Evolutionary conservation across 164 flowering plant genomes (phyloP).

Genomic region (Stephania cephalantha): DNA sequence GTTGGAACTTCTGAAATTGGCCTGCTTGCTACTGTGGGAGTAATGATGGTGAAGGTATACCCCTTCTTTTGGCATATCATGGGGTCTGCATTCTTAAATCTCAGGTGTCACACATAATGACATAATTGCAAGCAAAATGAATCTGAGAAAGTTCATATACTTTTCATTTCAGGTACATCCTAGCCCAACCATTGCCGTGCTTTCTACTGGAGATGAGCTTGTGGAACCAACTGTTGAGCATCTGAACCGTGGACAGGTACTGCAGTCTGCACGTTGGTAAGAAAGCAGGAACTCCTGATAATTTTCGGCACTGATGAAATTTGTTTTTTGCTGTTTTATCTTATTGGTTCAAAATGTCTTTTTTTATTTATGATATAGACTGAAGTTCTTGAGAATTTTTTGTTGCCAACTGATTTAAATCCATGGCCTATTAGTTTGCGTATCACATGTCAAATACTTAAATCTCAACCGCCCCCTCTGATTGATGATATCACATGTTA

Average conservation of each 20-base stretch:
- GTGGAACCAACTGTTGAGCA: slow-evolving; percentile 60
- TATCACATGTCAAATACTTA: neutral
- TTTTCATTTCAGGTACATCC: slow-evolving; percentile 56
- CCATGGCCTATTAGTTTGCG: neutral
- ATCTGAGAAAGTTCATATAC: neutral
- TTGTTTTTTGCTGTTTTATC: neutral
- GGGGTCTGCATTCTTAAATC: neutral
- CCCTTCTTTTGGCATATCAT: neutral
- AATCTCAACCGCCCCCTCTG: neutral
- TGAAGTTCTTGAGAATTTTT: neutral
- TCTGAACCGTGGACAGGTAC: slow-evolving; percentile 87
- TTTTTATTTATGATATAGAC: neutral
- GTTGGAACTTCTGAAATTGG: slow-evolving; percentile 84
- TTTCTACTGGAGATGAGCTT: slow-evolving; percentile 97
- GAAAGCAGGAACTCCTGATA: neutral
- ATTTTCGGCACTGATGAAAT: neutral
- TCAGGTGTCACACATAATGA: neutral
- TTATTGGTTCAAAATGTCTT: neutral
- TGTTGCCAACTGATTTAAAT: neutral
- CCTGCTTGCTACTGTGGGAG: slow-evolving; percentile 76
- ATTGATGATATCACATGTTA: neutral
- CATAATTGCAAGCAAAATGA: neutral
- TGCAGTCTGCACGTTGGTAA: slow-evolving; percentile 11
- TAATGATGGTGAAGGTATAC: slow-evolving; percentile 69
- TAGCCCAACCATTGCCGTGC: slow-evolving; percentile 76